Percentiles rank a stretch among this genome's conserved stretches.
These are phyloP conservation scores for Cucurbita pepo DNA, from an alignment of 306 rosid genomes.

Conservation along the genomic window DNA sequence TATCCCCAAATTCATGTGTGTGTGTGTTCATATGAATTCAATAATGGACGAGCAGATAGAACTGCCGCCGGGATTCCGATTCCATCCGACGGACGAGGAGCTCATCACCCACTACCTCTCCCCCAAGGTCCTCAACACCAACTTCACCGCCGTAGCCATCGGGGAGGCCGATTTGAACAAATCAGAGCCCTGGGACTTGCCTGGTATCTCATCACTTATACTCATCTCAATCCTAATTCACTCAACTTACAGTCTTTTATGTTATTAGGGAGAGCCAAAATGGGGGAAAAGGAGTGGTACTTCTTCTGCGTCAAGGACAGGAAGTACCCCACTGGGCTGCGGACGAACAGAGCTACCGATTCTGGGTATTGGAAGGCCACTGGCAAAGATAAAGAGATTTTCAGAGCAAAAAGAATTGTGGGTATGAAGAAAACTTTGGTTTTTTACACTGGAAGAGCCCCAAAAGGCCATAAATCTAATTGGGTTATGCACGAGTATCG, in stretches of 20 bases:
- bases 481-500: slow-evolving; percentile 13
- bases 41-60: background rate
- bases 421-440: slow-evolving; percentile 13
- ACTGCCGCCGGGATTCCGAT: slow-evolving; percentile 2
- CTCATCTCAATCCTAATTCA: background rate
- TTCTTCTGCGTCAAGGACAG: slow-evolving; percentile 1
- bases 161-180: slow-evolving; percentile 6
- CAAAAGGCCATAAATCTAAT: slow-evolving; percentile 6
- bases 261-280: slow-evolving; percentile 2
- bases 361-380: slow-evolving; percentile 10
- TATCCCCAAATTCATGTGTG: too few species aligned
- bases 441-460: slow-evolving; percentile 6
- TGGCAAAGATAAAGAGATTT: slow-evolving; percentile 5
- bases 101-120: background rate
- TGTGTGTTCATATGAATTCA: too few species aligned
- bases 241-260: background rate
- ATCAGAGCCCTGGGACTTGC: slow-evolving; percentile 11
- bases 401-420: background rate
- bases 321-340: slow-evolving; percentile 3
- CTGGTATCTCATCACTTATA: background rate
- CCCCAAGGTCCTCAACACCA: background rate
- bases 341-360: slow-evolving; percentile 3
- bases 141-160: background rate
- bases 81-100: slow-evolving; percentile 9
- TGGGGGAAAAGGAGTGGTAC: slow-evolving; percentile 11